Base-by-base conservation (phyloP, 257 asterid genomes). In the Solanum virginianum region DNA sequence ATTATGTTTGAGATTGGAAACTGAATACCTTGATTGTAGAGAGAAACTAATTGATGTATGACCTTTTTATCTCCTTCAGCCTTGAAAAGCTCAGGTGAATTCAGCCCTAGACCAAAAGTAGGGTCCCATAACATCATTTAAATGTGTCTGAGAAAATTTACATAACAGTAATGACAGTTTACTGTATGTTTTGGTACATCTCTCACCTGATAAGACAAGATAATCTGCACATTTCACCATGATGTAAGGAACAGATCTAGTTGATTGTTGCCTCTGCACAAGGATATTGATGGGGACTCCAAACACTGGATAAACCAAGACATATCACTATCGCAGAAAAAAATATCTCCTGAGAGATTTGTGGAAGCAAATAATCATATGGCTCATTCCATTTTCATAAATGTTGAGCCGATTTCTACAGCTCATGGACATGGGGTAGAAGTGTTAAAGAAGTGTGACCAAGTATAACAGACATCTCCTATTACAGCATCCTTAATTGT, bases 131-230 rank as follows among this genome's bases (percentile, higher is more conserved):
- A 72, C 26, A 47, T 83, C 85, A 10, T 83, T 65, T 26, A 80
- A 26, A 77, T 26, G 47, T 77, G 6, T 26, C 47, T 51, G 39
- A 26, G 26, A 77, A 77, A 77, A 77, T 49, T 8, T 24, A 77
- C 47, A 9, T 4, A 26, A 77, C 47, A 51, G 26, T 75, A 24
- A 49, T 77, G 45, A 77, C 62, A 49, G 43, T 77, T 49, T 26
- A 24, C 47, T 51, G 47, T 9, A 77, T 51, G 63, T 26, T 51
- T 77, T 51, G 22, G 36, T 26, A 51, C 63, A 77, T 51, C 53
- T 74, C 41, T 85, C 89, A 93, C 99, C 99, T 92, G 99, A 93
- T 89, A 93, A 84, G 86, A 95, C 93, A 85, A 95, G 97, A 88
- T 56, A 88, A 92, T 95, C 99, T 26, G 95, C 98, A 89, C 98